Conservation (phyloP, 31 red algal species). For the Bonnemaisonia californica region DNA sequence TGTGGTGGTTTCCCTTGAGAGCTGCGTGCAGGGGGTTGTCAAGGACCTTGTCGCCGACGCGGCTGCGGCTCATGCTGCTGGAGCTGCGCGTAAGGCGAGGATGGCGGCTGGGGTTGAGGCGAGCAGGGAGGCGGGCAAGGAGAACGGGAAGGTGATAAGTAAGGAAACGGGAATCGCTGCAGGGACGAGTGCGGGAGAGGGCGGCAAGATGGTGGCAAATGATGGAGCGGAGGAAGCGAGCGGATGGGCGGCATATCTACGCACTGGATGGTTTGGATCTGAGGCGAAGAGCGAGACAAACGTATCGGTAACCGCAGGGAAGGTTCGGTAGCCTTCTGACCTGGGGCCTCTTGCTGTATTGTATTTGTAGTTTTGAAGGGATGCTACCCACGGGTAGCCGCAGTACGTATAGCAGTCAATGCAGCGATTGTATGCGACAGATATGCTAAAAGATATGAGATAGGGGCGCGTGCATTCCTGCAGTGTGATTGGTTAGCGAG, state of each 20-base stretch:
- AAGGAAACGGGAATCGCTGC: constrained; percentile 10
- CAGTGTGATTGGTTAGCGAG: too few species aligned
- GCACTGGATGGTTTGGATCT: constrained; percentile 46
- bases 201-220: constrained; percentile 39
- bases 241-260: constrained; percentile 44
- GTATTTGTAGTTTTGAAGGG: too few species aligned
- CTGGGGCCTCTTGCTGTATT: too few species aligned
- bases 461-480: too few species aligned
- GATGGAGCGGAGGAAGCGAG: not conserved
- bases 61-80: not conserved
- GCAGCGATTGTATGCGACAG: too few species aligned
- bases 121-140: constrained; percentile 22
- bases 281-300: constrained; percentile 2
- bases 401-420: too few species aligned
- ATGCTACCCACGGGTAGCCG: too few species aligned
- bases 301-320: not conserved
- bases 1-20: not conserved
- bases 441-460: too few species aligned
- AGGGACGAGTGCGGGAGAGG: constrained; percentile 31
- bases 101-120: not conserved
- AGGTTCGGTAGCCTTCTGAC: not conserved
- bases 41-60: not conserved
- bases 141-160: not conserved
- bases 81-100: not conserved
- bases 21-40: not conserved